phyloP scores from a whole-genome alignment of 495 filamentous ascomycete genomes.

The Hyaloscypha variabilis region DNA sequence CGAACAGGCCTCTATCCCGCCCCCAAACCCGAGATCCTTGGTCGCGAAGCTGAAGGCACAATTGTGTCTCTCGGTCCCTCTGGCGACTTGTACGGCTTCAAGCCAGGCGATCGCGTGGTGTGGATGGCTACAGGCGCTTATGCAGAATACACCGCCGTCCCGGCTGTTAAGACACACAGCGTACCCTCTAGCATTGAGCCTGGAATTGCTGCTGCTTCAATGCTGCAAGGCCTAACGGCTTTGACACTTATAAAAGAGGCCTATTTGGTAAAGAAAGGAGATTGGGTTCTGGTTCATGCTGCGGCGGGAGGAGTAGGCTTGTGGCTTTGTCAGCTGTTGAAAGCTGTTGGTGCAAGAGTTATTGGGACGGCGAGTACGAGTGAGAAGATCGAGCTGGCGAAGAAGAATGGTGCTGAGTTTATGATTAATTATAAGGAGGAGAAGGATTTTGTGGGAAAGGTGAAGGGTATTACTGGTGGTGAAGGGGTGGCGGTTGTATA shows the following conservation, averaged over 20 bases:
- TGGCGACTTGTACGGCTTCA: constrained; percentile 48
- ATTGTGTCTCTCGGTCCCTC: constrained; percentile 39
- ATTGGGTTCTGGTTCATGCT: constrained; percentile 88
- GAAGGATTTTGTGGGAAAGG: constrained; percentile 63
- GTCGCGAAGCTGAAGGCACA: constrained; percentile 76
- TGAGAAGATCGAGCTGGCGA: constrained; percentile 74
- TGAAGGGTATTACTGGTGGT: constrained; percentile 71
- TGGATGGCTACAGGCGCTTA: constrained; percentile 67
- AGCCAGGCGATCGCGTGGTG: constrained; percentile 68
- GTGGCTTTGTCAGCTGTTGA: constrained; percentile 76
- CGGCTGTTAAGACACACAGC: constrained; percentile 56
- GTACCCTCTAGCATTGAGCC: constrained; percentile 66
- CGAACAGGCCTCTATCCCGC: constrained; percentile 83
- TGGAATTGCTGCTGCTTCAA: constrained; percentile 64
- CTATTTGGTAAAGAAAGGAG: constrained; percentile 69
- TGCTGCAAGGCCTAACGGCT: constrained; percentile 88
- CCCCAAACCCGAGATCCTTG: constrained; percentile 77
- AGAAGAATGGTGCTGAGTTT: constrained; percentile 67
- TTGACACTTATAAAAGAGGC: constrained; percentile 80
- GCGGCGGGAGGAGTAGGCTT: constrained; percentile 88
- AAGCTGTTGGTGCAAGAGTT: constrained; percentile 70
- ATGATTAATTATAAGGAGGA: constrained; percentile 70
- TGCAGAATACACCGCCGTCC: constrained; percentile 74
- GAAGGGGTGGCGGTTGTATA: constrained; percentile 80
- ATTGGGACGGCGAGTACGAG: constrained; percentile 81